Evolutionary conservation across 768 basidiomycete species (phyloP).

Genomic region (Sarcodon aspratus): DNA sequence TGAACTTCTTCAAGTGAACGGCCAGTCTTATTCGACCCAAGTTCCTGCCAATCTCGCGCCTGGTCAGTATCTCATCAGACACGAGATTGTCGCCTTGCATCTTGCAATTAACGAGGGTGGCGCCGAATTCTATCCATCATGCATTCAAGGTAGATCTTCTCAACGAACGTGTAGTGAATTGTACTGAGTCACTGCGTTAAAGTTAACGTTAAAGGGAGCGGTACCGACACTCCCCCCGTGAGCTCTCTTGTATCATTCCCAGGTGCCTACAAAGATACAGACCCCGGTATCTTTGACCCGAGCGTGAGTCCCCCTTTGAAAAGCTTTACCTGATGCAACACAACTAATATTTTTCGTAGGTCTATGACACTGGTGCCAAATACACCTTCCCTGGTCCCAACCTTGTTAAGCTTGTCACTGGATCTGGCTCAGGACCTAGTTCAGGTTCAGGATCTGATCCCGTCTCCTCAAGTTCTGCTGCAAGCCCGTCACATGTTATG

Average conservation of each 20-base stretch:
- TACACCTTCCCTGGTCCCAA: conserved; percentile 14
- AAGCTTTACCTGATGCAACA: not conserved
- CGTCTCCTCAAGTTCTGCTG: not conserved
- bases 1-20: not conserved
- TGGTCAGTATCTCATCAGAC: conserved; percentile 4
- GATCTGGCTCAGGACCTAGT: conserved; percentile 3
- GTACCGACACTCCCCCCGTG: conserved; percentile 38
- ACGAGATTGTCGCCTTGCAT: conserved; percentile 26
- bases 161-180: too few species aligned
- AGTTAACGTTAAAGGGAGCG: conserved; percentile 42
- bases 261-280: conserved; percentile 59
- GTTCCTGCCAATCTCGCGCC: conserved; percentile 7
- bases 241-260: conserved; percentile 47
- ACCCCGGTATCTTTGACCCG: conserved; percentile 58
- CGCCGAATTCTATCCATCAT: conserved; percentile 70
- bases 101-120: conserved; percentile 26
- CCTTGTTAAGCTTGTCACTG: conserved; percentile 7
- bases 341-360: not conserved
- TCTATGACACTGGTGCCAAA: conserved; percentile 1
- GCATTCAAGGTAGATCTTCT: conserved; percentile 25
- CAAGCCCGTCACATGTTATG: not conserved
- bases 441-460: not conserved
- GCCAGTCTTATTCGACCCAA: not conserved
- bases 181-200: too few species aligned
- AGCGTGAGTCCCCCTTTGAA: conserved; percentile 13